Conservation (phyloP, 2,329 filamentous ascomycete species). For the Metarhizium guizhouense region DNA sequence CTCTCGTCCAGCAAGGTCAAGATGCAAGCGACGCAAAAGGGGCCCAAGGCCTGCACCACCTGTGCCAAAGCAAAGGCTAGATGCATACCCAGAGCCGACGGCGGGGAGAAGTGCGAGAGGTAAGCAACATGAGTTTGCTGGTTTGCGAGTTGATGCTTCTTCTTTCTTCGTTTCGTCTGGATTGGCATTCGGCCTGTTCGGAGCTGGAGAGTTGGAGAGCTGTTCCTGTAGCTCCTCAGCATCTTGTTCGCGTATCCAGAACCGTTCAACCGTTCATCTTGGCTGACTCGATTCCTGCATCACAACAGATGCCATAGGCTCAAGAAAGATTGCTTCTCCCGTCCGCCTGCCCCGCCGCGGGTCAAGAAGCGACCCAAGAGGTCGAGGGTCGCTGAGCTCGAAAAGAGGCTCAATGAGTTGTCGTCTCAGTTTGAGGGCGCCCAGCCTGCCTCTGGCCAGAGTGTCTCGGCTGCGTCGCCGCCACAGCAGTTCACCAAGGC, state of each 20-base stretch:
- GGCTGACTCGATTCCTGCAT: background rate
- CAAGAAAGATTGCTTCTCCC: conserved; percentile 35
- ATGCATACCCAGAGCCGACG: conserved; percentile 34
- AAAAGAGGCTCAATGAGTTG: conserved; percentile 40
- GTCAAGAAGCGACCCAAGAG: conserved; percentile 37
- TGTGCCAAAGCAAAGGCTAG: conserved; percentile 44
- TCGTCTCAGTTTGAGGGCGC: conserved; percentile 32
- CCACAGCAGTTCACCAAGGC: conserved; percentile 3
- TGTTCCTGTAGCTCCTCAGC: background rate
- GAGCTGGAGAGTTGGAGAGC: background rate
- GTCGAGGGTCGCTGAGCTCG: conserved; percentile 40
- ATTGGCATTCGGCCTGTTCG: background rate
- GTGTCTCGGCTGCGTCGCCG: conserved; percentile 7
- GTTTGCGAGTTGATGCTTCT: background rate
- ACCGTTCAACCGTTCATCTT: background rate
- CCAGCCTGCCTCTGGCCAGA: conserved; percentile 8
- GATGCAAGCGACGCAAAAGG: conserved; percentile 26
- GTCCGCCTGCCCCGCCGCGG: conserved; percentile 38
- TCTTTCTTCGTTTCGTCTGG: background rate
- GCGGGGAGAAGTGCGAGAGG: conserved; percentile 37
- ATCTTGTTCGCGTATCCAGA: background rate
- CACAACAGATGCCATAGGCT: conserved; percentile 36
- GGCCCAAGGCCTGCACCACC: conserved; percentile 39
- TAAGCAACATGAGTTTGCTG: conserved; percentile 16
- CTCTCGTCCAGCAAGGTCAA: background rate